Evolutionary conservation across 169 alveolate genomes (phyloP).

Genomic region (Plasmodium vivax): DNA sequence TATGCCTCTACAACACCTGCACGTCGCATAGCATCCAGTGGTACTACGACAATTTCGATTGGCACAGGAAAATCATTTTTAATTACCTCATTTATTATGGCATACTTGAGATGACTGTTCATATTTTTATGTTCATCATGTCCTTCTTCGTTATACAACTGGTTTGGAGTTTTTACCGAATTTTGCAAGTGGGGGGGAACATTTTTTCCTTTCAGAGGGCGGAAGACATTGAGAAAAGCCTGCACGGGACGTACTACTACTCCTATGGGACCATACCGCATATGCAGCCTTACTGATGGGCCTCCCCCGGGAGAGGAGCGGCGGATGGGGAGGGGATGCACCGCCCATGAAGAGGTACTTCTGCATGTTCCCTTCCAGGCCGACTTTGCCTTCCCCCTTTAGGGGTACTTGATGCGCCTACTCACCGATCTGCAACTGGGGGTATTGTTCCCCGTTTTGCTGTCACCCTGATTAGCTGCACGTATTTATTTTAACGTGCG

Average conservation of each 20-base stretch:
- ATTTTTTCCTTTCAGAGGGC: slow-evolving; percentile 72
- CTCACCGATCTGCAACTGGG: background rate
- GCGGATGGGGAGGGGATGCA: background rate
- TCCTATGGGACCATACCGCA: slow-evolving; percentile 48
- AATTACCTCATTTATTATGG: slow-evolving; percentile 66
- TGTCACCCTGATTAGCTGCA: background rate
- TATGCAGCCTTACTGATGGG: slow-evolving; percentile 1
- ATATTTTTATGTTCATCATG: slow-evolving; percentile 31
- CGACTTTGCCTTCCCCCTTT: background rate
- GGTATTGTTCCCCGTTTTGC: background rate
- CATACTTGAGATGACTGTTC: slow-evolving; percentile 47
- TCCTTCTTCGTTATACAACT: slow-evolving; percentile 55
- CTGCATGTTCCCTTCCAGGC: background rate
- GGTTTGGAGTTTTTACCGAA: slow-evolving; percentile 69
- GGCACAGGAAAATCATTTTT: slow-evolving; percentile 49
- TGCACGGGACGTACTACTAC: slow-evolving; percentile 53
- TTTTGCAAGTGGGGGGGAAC: slow-evolving; percentile 72
- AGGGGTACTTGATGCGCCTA: background rate
- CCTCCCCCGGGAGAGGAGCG: background rate
- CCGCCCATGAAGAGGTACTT: background rate
- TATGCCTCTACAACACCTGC: slow-evolving; percentile 50
- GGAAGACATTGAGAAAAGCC: slow-evolving; percentile 34
- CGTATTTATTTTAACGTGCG: background rate
- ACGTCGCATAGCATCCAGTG: slow-evolving; percentile 72
- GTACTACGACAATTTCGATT: slow-evolving; percentile 64